Evolutionary conservation across 345 rosid species (phyloP).

Genomic region (Zanthoxylum bungeanum): DNA sequence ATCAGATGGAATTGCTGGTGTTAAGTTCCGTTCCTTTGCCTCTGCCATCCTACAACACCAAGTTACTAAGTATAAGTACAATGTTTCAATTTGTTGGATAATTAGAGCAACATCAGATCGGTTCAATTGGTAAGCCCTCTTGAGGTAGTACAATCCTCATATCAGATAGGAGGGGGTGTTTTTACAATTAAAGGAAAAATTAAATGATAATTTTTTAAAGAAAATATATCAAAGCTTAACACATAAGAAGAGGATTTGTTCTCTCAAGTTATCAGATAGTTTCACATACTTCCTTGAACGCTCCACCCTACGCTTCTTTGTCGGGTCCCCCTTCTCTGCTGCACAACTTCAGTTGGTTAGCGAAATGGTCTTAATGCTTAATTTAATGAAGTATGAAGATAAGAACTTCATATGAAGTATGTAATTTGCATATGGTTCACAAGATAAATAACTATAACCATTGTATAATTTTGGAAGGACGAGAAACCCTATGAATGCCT

Average conservation of each 20-base stretch:
- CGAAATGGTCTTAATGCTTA: neutral
- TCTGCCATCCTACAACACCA: slow-evolving; percentile 63
- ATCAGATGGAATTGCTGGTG: slow-evolving; percentile 53
- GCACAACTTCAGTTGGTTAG: slow-evolving; percentile 32
- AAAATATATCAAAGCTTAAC: too few relatives aligned
- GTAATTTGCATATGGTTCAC: neutral
- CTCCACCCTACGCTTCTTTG: slow-evolving; percentile 75
- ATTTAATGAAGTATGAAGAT: neutral
- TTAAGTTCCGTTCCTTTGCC: slow-evolving; percentile 61
- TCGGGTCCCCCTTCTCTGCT: slow-evolving; percentile 65
- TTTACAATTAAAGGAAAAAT: too few relatives aligned
- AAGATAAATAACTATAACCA: too few relatives aligned
- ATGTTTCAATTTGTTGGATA: neutral
- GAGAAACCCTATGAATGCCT: neutral
- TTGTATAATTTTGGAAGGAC: neutral
- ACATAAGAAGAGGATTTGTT: neutral
- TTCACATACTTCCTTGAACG: slow-evolving; percentile 62
- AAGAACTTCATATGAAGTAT: neutral
- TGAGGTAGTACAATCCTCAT: too few relatives aligned
- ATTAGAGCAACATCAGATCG: too few relatives aligned
- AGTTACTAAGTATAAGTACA: neutral
- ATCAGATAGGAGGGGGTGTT: too few relatives aligned
- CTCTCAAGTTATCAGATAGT: neutral
- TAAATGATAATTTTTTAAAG: too few relatives aligned
- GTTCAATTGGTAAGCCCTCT: too few relatives aligned